Base-by-base conservation (phyloP, 345 rosid genomes). In the Bruguiera gymnorhiza region DNA sequence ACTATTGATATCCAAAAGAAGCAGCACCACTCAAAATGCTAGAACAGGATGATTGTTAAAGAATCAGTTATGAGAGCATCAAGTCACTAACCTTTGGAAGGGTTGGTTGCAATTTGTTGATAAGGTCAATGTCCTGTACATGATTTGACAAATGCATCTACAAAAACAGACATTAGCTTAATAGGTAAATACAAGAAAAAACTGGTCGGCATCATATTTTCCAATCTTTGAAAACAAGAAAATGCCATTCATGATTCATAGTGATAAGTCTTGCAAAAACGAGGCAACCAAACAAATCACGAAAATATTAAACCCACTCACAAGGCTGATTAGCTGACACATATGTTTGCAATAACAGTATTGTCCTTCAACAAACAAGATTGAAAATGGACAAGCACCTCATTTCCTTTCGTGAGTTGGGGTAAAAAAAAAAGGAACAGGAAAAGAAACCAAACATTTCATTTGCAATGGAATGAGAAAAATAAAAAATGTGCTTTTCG, bases 21-120 rank as follows among this genome's bases (percentile, higher is more conserved):
- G 16, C 18, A 43, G 16, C 19, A 3, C 18, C 5, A 43, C 50
- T 43, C 60, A 21, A 24, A 56, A 56, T 56, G 30, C 60, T 27
- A 52, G 15, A 65, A 43, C 24, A 43, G 13, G 60, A 56, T 5
- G 8, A 56, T 55, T 24, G 13, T 26, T 37, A 56, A 29, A 56
- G 36, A 67, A 56, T 26, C 36, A 39, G 15, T 6, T 3, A 8
- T 23, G 6, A 65, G 62, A 71, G 67, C 69, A 75, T 50, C 23
- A 58, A 13, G 57, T 52, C 70, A 64, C 75, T 54, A 82, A 88
- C 94, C 91, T 85, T 84, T 60, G 87, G 73, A 76, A 88, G 73
- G 10, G 80, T 79, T 54, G 88, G 92, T 52, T 71, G 81, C 64
- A 85, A 57, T 65, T 79, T 81, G 18, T 71, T 59, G 43, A 88